Conservation (phyloP, 495 filamentous ascomycete species). For the Tetracladium marchalianum region DNA sequence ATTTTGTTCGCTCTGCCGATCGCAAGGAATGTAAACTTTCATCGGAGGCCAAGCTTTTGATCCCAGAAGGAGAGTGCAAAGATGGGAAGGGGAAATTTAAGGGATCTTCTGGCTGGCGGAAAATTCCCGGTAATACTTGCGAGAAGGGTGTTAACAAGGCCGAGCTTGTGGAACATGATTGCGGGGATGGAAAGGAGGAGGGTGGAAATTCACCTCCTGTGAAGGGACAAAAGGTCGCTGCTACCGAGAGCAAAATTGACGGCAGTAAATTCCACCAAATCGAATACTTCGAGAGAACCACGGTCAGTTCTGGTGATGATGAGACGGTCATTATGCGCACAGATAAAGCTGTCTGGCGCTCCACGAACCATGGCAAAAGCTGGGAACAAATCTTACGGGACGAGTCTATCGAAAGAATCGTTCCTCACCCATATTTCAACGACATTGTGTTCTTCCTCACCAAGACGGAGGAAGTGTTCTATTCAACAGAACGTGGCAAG, state of each 20-base stretch:
- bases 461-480: conserved; percentile 53
- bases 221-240: conserved; percentile 49
- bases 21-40: conserved; percentile 49
- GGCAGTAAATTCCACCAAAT: conserved; percentile 46
- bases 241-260: conserved; percentile 45
- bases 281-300: conserved; percentile 77
- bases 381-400: conserved; percentile 54
- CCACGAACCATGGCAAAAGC: conserved; percentile 74
- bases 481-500: conserved; percentile 64
- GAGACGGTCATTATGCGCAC: conserved; percentile 84
- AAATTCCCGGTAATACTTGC: conserved; percentile 88
- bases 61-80: conserved; percentile 59
- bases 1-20: conserved; percentile 52
- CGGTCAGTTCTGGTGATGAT: conserved; percentile 49
- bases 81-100: conserved; percentile 55
- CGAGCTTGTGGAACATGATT: conserved; percentile 46
- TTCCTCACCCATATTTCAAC: conserved; percentile 66
- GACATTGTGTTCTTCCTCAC: conserved; percentile 84
- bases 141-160: conserved; percentile 51
- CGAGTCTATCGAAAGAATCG: conserved; percentile 53
- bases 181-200: conserved; percentile 31
- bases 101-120: conserved; percentile 80
- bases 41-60: conserved; percentile 20
- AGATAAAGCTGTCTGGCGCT: conserved; percentile 51
- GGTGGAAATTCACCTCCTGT: not conserved